Evolutionary conservation across 768 basidiomycete species (phyloP).

Genomic region (Goffeauzyma gilvescens): DNA sequence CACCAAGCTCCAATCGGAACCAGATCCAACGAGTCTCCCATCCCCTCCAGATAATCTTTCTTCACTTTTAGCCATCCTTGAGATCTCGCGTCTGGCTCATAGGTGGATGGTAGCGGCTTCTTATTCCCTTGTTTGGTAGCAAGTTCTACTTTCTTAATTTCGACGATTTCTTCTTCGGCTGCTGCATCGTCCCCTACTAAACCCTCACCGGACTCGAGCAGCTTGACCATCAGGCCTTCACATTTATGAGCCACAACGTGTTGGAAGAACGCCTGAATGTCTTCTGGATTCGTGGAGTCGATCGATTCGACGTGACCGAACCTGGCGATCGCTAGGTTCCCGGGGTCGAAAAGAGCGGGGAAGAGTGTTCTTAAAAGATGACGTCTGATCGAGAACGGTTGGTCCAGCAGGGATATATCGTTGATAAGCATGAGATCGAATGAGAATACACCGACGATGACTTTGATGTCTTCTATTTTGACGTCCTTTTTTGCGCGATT

Average conservation of each 20-base stretch:
- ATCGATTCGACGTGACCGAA: slow-evolving; percentile 55
- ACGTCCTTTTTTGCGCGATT: slow-evolving; percentile 72
- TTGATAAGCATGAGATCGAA: slow-evolving; percentile 82
- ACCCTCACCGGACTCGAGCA: slow-evolving; percentile 41
- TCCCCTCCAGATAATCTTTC: slow-evolving; percentile 66
- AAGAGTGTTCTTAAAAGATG: slow-evolving; percentile 47
- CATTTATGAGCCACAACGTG: slow-evolving; percentile 55
- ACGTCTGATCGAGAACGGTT: slow-evolving; percentile 54
- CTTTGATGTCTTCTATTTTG: slow-evolving; percentile 49
- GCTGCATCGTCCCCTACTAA: slow-evolving; percentile 30
- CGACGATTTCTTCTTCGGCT: slow-evolving; percentile 17
- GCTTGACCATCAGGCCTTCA: slow-evolving; percentile 91
- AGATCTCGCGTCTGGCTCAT: slow-evolving; percentile 74
- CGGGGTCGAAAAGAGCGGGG: slow-evolving; percentile 36
- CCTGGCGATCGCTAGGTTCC: slow-evolving; percentile 39
- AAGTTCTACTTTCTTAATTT: slow-evolving; percentile 12
- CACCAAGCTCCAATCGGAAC: slow-evolving; percentile 54
- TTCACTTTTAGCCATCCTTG: slow-evolving; percentile 80
- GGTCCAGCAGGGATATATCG: slow-evolving; percentile 47
- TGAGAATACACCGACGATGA: slow-evolving; percentile 62
- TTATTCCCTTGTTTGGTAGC: slow-evolving; percentile 33
- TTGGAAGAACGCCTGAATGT: slow-evolving; percentile 56
- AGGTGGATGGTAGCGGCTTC: slow-evolving; percentile 62
- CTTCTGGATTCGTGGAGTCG: slow-evolving; percentile 36
- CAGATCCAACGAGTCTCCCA: slow-evolving; percentile 48